Evolutionary conservation across 805 yeast genomes (phyloP).

Genomic region (Limtongozyma cylindracea): DNA sequence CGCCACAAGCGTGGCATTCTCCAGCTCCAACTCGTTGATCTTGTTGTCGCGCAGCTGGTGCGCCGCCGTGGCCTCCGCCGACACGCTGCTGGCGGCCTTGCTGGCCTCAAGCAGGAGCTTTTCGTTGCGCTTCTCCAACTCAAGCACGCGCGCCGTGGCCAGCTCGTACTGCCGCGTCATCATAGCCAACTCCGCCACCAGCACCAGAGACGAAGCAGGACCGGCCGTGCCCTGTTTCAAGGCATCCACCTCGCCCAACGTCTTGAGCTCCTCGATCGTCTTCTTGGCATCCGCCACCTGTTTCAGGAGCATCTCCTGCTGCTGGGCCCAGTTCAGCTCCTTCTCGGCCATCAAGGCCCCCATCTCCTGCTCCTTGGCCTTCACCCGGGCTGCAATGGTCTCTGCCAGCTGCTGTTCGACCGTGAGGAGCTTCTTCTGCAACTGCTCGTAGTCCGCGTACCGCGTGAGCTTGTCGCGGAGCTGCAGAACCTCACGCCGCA

Average conservation of each 20-base stretch:
- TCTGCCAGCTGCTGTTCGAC: constrained; percentile 37
- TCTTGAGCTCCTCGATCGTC: constrained; percentile 37
- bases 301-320: constrained; percentile 23
- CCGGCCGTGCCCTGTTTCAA: constrained; percentile 17
- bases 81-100: constrained; percentile 22
- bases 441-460: constrained; percentile 55
- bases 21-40: constrained; percentile 34
- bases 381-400: constrained; percentile 22
- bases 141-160: constrained; percentile 38
- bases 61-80: constrained; percentile 12
- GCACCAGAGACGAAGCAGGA: constrained; percentile 7
- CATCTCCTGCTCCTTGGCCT: constrained; percentile 54
- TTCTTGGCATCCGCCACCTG: constrained; percentile 25
- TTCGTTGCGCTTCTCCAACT: constrained; percentile 58
- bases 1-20: constrained; percentile 36
- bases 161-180: constrained; percentile 55
- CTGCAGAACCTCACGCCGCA: constrained; percentile 21
- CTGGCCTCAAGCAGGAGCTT: constrained; percentile 43
- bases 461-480: constrained; percentile 33
- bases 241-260: constrained; percentile 37
- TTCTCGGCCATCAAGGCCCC: constrained; percentile 47
- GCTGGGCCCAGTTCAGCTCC: constrained; percentile 37
- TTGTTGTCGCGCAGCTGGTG: constrained; percentile 17
- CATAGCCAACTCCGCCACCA: constrained; percentile 30
- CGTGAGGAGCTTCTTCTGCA: constrained; percentile 34